Evolutionary conservation across 306 rosid genomes (phyloP).

Genomic region (Calophaca sinica): DNA sequence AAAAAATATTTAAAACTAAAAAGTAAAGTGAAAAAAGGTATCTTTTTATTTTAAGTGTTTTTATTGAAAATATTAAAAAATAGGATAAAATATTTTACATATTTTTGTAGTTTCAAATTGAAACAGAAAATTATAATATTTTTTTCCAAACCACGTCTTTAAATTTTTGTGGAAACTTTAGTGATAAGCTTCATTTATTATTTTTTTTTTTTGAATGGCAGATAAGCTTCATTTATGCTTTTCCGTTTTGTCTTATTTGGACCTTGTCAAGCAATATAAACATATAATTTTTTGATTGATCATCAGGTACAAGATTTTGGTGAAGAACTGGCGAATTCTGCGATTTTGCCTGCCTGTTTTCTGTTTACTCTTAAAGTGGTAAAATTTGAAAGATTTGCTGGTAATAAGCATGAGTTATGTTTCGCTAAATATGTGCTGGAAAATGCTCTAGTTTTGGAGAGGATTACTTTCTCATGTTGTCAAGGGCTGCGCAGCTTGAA

Average conservation of each 20-base stretch:
- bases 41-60: no score
- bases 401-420: neutral
- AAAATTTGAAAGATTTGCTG: neutral
- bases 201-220: no score
- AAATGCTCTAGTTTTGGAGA: neutral
- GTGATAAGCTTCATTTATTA: neutral
- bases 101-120: no score
- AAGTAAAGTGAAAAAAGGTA: no score
- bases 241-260: neutral
- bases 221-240: no score
- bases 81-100: no score
- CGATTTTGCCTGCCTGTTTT: neutral
- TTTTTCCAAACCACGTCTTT: neutral
- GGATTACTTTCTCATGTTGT: neutral
- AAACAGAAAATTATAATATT: no score
- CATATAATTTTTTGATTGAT: neutral
- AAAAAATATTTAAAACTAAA: no score
- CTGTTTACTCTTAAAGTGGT: neutral
- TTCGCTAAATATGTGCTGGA: slow-evolving; percentile 14
- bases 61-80: no score
- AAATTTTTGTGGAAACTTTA: neutral
- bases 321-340: neutral
- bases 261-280: neutral
- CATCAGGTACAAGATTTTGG: neutral
- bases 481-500: no score